Conservation (phyloP, 2,329 filamentous ascomycete genomes). For the Elsinoe batatas region DNA sequence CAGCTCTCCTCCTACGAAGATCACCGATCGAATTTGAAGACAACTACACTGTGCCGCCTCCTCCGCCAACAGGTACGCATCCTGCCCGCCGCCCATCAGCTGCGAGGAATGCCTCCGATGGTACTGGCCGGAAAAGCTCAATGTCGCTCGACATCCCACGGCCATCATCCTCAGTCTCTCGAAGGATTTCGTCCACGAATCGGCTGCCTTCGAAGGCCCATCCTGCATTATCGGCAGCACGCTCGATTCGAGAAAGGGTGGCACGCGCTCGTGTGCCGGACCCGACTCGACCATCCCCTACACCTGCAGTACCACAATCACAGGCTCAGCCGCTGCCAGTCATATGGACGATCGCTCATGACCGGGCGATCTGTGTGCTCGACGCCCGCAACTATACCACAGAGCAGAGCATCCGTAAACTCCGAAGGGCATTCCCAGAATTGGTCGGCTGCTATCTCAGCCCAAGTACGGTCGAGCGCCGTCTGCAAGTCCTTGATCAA, state of each 20-base stretch:
- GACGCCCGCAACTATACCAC: slow-evolving; percentile 24
- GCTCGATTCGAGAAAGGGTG: neutral
- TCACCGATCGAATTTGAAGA: slow-evolving; percentile 11
- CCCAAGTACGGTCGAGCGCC: slow-evolving; percentile 26
- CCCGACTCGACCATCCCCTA: slow-evolving; percentile 5
- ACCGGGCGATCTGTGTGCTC: slow-evolving; percentile 28
- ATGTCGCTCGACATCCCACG: slow-evolving; percentile 8
- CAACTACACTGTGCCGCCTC: slow-evolving; percentile 2
- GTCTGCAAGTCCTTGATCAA: slow-evolving; percentile 28
- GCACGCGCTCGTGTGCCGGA: slow-evolving; percentile 13
- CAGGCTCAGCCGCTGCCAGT: slow-evolving; percentile 24
- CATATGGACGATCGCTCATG: slow-evolving; percentile 24
- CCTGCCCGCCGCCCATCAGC: slow-evolving; percentile 3
- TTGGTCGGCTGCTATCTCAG: slow-evolving; percentile 22
- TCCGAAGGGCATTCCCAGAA: slow-evolving; percentile 24
- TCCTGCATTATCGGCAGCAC: neutral
- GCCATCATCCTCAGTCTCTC: neutral
- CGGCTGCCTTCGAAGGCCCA: neutral
- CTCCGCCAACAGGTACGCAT: slow-evolving; percentile 4
- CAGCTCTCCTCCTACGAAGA: slow-evolving; percentile 3
- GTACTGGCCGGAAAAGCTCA: neutral
- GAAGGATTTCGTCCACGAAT: neutral
- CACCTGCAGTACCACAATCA: slow-evolving; percentile 1
- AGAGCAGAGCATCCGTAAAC: slow-evolving; percentile 22
- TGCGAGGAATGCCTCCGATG: slow-evolving; percentile 6